Evolutionary conservation across 2,329 filamentous ascomycete species (phyloP).

Genomic region (Colletotrichum lentis): DNA sequence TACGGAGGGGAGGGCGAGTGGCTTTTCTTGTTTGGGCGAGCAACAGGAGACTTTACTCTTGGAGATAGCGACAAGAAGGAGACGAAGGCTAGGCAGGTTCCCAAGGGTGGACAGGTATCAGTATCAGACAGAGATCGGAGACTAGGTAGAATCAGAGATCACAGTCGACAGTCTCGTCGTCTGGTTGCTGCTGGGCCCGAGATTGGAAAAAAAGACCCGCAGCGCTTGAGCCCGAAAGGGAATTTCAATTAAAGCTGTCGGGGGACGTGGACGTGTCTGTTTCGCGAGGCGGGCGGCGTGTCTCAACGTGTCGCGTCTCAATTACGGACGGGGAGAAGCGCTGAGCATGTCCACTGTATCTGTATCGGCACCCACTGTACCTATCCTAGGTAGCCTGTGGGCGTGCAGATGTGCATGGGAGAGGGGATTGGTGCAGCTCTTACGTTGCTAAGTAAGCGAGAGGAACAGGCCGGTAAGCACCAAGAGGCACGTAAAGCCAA

Average conservation of each 20-base stretch:
- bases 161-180: conserved; percentile 5
- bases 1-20: too few species aligned
- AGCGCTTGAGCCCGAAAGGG: conserved; percentile 30
- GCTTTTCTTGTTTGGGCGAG: neutral
- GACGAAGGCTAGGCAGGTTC: neutral
- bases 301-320: conserved; percentile 44
- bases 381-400: neutral
- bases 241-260: conserved; percentile 38
- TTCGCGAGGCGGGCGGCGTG: conserved; percentile 55
- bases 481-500: too few species aligned
- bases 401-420: neutral
- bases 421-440: conserved; percentile 19
- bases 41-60: too few species aligned
- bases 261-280: conserved; percentile 51
- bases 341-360: too few species aligned
- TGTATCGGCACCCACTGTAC: neutral
- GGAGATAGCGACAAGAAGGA: too few species aligned
- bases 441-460: conserved; percentile 25
- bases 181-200: conserved; percentile 28
- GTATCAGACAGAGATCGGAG: conserved; percentile 4
- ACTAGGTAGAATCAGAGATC: too few species aligned
- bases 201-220: conserved; percentile 26
- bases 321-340: neutral
- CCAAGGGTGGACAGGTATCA: neutral
- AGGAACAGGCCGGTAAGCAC: too few species aligned